Evolutionary conservation across 768 basidiomycete species (phyloP), one percentile per base, ranked within the genome.

Genomic region (Psilocybe tampanensis): DNA sequence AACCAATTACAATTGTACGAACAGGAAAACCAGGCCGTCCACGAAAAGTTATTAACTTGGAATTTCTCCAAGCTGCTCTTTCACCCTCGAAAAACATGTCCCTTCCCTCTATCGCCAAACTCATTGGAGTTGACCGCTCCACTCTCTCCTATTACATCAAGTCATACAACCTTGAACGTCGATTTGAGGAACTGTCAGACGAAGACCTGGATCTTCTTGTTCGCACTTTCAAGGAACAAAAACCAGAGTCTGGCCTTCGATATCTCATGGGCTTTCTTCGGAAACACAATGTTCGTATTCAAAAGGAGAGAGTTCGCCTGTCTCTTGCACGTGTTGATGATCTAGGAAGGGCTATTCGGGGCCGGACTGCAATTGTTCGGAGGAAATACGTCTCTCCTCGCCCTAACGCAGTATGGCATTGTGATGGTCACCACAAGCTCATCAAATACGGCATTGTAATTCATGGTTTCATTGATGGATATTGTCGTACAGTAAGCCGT

Each of bases 381-480:
- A 44, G 21, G 21, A 44, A 47, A 19, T 58, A 47, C 21, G 17
- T 19, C 2, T 21, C 32, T 21, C 50, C 50, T 3, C 44, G 44
- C 2, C 56, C 56, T 8, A 58, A 52, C 42, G 6, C 23, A 17
- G 9, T 58, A 0, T 58, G 56, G 56, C 56, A 52, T 29, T 54
- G 54, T 36, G 55, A 58, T 32, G 56, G 60, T 2, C 56, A 61
- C 33, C 60, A 61, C 44, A 61, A 61, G 22, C 36, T 61, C 7
- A 58, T 61, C 13, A 7, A 13, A 15, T 61, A 56, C 56, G 56
- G 60, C 1, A 55, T 61, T 33, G 60, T 61, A 1, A 52, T 61
- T 45, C 60, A 61, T 55, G 60, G 53, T 1, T 17, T 58, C 2
- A 49, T 44, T 47, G 60, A 61, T 47, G 60, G 58, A 11, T 59